Evolutionary conservation across 2,329 filamentous ascomycete genomes (phyloP), one percentile per base, ranked within the genome.

Genomic region (Colletotrichum higginsianum): DNA sequence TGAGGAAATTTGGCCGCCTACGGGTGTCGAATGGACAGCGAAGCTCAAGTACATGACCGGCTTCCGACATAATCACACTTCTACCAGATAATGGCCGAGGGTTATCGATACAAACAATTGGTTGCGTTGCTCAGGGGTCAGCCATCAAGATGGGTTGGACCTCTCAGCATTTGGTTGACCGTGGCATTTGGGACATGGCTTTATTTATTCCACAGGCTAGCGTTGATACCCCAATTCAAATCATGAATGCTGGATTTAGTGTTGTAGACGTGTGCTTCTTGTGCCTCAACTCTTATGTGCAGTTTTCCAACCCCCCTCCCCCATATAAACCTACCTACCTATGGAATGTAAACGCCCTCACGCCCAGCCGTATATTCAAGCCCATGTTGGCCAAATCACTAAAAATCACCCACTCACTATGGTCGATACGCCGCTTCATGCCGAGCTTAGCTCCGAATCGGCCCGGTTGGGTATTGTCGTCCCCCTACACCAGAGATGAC

Each of bases 401-500:
- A 47, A 56, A 61, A 50, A 50, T 26, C 26, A 23, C 61, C 70
- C 30, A 56, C 55, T 61, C 30, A 56, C 67, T 66, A n/a, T 42
- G 46, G 15, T 21, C 12, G 9, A 46, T 60, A 47, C 52, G n/a
- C 26, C 52, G n/a, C n/a, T 38, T n/a, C 55, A 8, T 44, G 26
- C 44, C 50, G 12, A n/a, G 4, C 55, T 72, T 46, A 74, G 44
- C 58, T 67, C 73, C 73, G 71, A 16, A 61, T 60, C 61, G 69
- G 71, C 35, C 69, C 64, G 8, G 67, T 66, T 44, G 73, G 73
- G 58, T 74, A 74, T 66, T 73, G 71, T 38, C 73, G 60, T 7
- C 73, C 73, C 11, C 67, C 63, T 53, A 74, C 73, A 21, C 73
- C 73, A 56, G 73, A 72, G 35, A 74, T 65, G 16, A 67, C 67